These are phyloP conservation scores for Trypanosoma caninum DNA, from an alignment of 208 protist genomes.

Conservation along the genomic window DNA sequence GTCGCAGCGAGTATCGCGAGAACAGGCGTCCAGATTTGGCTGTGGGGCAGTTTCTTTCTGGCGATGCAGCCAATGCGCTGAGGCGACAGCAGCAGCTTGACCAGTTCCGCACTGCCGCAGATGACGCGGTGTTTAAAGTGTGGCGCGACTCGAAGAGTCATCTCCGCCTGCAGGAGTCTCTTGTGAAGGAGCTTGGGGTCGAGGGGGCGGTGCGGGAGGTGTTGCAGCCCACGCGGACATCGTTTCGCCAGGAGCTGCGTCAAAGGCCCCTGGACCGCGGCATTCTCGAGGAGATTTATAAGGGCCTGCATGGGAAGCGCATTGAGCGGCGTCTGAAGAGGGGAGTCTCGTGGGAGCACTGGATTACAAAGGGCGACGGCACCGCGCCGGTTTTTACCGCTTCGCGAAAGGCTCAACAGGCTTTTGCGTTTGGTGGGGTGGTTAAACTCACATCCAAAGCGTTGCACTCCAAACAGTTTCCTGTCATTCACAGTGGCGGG, in stretches of 20 bases:
- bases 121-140: constrained; percentile 30
- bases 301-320: constrained; percentile 73
- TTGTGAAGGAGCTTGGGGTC: constrained; percentile 65
- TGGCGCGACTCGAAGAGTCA: constrained; percentile 77
- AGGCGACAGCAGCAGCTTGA: constrained; percentile 57
- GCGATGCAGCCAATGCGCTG: constrained; percentile 39
- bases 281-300: constrained; percentile 92
- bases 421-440: constrained; percentile 82
- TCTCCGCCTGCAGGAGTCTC: constrained; percentile 64
- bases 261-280: constrained; percentile 73
- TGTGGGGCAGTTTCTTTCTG: constrained; percentile 35
- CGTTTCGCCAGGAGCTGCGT: constrained; percentile 65
- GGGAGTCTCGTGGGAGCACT: constrained; percentile 87
- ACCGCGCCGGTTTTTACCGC: constrained; percentile 82
- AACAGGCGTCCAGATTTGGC: constrained; percentile 23
- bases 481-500: constrained; percentile 21
- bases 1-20: constrained; percentile 30
- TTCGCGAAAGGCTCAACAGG: constrained; percentile 77
- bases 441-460: constrained; percentile 43
- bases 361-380: constrained; percentile 89
- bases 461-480: constrained; percentile 70
- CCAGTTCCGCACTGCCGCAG: constrained; percentile 32
- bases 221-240: constrained; percentile 50
- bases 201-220: constrained; percentile 79
- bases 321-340: constrained; percentile 82